Base-by-base conservation (phyloP, 2,329 filamentous ascomycete genomes). In the Stachybotrys chlorohalonatus region DNA sequence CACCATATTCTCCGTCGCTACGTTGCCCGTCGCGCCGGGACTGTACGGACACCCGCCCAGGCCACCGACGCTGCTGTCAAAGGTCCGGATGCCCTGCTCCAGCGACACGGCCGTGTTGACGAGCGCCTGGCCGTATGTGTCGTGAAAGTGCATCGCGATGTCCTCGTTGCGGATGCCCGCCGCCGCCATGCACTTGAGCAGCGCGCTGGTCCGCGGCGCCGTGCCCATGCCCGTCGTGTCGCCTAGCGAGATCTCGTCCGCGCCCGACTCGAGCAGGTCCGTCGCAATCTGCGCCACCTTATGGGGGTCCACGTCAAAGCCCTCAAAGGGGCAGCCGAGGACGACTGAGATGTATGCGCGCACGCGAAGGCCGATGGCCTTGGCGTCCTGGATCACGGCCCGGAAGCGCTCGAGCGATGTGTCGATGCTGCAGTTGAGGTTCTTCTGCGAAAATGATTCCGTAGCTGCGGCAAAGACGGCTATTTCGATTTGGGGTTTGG, bases 161-260 rank as follows among this genome's bases (percentile, higher is more conserved):
- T 89, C 85, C 62, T 85, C 82, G 54, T 79, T 80, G 17, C 85
- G 78, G 16, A 95, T 79, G 0, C 85, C 86, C 1, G 86, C 87
- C 1, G 83, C 79, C 8, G 76, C 70, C 70, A 90, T 73, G 54
- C 84, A 84, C 59, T 78, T 78, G 55, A 91, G 74, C 50, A 91
- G 73, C 54, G 82, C 80, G 54, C 76, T 74, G 2, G 86, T 90
- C 54, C 83, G 76, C 16, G 84, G 85, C n/a, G 84, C 85, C 0
- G 89, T 95, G 36, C 91, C 92, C 81, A 95, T 91, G 16, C 92
- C 92, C 0, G 91, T 93, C 0, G 92, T 96, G 65, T 96, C 92
- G 7, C 90, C 91, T 1, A 96, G 81, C 1, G 88, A 89, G 61
- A 96, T 91, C 75, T 96, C 90, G 65, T 95, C 90, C 17, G 90